phyloP scores from a whole-genome alignment of 768 basidiomycete genomes.

The Russula abietina region DNA sequence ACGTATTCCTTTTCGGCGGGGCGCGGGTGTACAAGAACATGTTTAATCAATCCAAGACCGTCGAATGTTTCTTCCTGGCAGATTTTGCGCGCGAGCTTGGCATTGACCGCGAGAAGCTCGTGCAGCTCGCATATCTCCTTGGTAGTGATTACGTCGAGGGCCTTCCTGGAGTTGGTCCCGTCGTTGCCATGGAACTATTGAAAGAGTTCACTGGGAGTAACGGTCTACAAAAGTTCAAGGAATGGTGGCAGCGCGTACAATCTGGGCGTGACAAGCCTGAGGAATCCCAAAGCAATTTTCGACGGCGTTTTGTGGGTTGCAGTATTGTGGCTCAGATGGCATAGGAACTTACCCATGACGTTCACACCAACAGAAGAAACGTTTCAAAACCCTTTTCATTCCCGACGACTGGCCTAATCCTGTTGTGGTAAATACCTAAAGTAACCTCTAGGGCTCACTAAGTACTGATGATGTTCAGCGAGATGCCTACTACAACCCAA shows the following conservation, averaged over 20 bases:
- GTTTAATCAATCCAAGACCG: constrained; percentile 99
- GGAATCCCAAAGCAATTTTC: constrained; percentile 72
- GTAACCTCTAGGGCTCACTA: background rate
- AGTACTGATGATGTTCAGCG: constrained; percentile 41
- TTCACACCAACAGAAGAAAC: constrained; percentile 62
- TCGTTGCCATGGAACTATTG: constrained; percentile 92
- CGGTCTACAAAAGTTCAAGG: constrained; percentile 79
- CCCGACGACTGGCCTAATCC: constrained; percentile 86
- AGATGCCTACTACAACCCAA: constrained; percentile 90
- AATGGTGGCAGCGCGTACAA: constrained; percentile 95
- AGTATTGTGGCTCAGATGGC: constrained; percentile 8
- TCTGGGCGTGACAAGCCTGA: constrained; percentile 74
- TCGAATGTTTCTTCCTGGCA: constrained; percentile 84
- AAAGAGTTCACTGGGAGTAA: constrained; percentile 87
- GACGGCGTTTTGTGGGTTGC: constrained; percentile 73
- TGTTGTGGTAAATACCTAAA: constrained; percentile 58
- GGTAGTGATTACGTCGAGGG: constrained; percentile 98
- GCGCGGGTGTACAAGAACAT: constrained; percentile 97
- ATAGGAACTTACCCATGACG: background rate
- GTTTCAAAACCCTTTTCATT: constrained; percentile 78
- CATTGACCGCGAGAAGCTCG: constrained; percentile 76
- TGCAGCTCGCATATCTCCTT: constrained; percentile 86
- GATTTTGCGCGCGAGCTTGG: constrained; percentile 87
- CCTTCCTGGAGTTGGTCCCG: constrained; percentile 86
- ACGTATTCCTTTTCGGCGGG: constrained; percentile 97